Base-by-base conservation (phyloP, 169 alveolate species). In the Cryptosporidium sp. region DNA sequence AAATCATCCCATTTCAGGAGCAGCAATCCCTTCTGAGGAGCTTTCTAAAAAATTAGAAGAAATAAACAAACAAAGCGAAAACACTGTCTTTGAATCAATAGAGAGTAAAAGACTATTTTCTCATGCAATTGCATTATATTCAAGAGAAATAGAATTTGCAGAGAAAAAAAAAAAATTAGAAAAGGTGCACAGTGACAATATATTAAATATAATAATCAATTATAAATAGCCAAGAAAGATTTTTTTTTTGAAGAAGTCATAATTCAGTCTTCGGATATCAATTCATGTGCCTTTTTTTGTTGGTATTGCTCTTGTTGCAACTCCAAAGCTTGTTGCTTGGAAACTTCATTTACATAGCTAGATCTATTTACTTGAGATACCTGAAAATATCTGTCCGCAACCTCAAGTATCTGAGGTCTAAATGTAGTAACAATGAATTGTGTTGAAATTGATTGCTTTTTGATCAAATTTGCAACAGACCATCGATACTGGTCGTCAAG, bases 401-500 rank as follows among this genome's bases (percentile, higher is more conserved):
- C 41, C 23, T 69, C 71, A 55, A 74, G 65, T 3, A 86, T 33
- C 58, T 71, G 89, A 18, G 92, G 70, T 5, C 92, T 74, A 69
- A 86, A 86, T 23, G 92, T 86, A 9, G 89, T 80, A 6, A 80
- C 75, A 61, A 80, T 80, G 29, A 80, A 80, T 39, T 80, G 89
- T 12, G 89, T 80, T 29, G 89, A 80, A 43, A 43, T 41, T 0
- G 89, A 59, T 21, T 85, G 91, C 65, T 69, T 69, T 39, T 85
- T 71, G 16, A 71, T 71, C 59, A 86, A 55, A 39, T 71, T 70
- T 23, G 92, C 92, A 18, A 86, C 86, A 21, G 85, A 71, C 86
- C 73, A 68, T 16, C 94, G 91, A 55, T 93, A 93, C 14, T 71
- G 84, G 45, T 93, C 95, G 51, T 93, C 95, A 29, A 93, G 87